Evolutionary conservation across 257 asterid genomes (phyloP).

Genomic region (Ballota nigra): DNA sequence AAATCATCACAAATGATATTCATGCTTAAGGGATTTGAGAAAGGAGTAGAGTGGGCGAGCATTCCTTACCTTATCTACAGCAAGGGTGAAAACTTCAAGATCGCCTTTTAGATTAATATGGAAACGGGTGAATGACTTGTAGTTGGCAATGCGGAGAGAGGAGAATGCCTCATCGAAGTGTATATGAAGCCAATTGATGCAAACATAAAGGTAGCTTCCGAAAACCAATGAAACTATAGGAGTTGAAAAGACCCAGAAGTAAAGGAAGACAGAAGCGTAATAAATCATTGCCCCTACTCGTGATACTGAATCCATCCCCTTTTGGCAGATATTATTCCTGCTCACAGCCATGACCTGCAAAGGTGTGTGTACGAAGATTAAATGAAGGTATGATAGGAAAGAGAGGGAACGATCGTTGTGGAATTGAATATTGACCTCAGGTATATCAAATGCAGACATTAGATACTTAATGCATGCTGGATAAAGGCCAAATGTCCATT

Average conservation of each 20-base stretch:
- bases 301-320: slow-evolving; percentile 79
- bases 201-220: slow-evolving; percentile 93
- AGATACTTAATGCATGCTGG: slow-evolving; percentile 98
- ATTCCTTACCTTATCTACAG: slow-evolving; percentile 83
- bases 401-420: neutral
- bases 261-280: slow-evolving; percentile 94
- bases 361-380: neutral
- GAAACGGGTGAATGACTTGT: slow-evolving; percentile 91
- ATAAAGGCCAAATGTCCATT: slow-evolving; percentile 97
- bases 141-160: slow-evolving; percentile 93
- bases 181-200: slow-evolving; percentile 96
- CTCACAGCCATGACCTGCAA: slow-evolving; percentile 94
- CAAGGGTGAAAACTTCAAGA: slow-evolving; percentile 93
- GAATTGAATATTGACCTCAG: slow-evolving; percentile 57
- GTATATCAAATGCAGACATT: slow-evolving; percentile 97
- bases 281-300: slow-evolving; percentile 79
- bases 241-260: slow-evolving; percentile 97
- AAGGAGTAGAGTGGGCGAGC: neutral
- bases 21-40: too few species aligned
- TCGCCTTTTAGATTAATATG: slow-evolving; percentile 70
- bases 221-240: slow-evolving; percentile 91
- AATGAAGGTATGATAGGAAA: neutral
- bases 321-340: slow-evolving; percentile 81
- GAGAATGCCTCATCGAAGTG: slow-evolving; percentile 99
- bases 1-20: neutral